These are phyloP conservation scores for Heliocybe sulcata DNA, from an alignment of 1,284 basidiomycete genomes.

Conservation along the genomic window DNA sequence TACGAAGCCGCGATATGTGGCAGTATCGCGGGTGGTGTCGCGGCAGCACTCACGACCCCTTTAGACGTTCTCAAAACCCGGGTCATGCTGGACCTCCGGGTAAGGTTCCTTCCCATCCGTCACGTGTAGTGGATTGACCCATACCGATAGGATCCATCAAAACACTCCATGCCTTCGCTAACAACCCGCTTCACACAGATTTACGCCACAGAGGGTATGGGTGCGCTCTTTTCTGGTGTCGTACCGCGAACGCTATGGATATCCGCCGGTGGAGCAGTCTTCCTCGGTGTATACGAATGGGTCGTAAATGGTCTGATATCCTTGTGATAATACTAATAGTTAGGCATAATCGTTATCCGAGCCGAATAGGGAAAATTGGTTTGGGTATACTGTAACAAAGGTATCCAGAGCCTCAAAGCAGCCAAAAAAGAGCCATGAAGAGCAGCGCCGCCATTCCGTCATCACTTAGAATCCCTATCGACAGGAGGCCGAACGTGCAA, in stretches of 20 bases:
- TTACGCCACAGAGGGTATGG: conserved; percentile 64
- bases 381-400: not conserved
- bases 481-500: conserved; percentile 39
- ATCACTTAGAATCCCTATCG: conserved; percentile 5
- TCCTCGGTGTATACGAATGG: conserved; percentile 92
- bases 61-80: conserved; percentile 96
- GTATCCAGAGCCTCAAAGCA: no score
- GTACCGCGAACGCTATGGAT: conserved; percentile 95
- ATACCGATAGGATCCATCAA: conserved; percentile 35
- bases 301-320: conserved; percentile 21
- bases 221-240: conserved; percentile 81
- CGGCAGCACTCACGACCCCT: conserved; percentile 90
- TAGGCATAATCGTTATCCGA: not conserved
- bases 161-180: conserved; percentile 47
- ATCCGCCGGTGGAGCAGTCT: conserved; percentile 93
- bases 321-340: not conserved
- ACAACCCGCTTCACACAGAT: conserved; percentile 55
- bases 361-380: not conserved
- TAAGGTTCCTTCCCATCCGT: conserved; percentile 26
- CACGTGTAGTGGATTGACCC: not conserved
- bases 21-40: conserved; percentile 84
- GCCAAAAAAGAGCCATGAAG: not conserved
- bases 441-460: not conserved
- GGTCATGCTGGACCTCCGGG: conserved; percentile 89
- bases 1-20: conserved; percentile 91